A percentile compares a stretch with the other conserved stretches of the same genome.
phyloP scores from a whole-genome alignment of 2,329 filamentous ascomycete species.

The Colletotrichum spaethianum region DNA sequence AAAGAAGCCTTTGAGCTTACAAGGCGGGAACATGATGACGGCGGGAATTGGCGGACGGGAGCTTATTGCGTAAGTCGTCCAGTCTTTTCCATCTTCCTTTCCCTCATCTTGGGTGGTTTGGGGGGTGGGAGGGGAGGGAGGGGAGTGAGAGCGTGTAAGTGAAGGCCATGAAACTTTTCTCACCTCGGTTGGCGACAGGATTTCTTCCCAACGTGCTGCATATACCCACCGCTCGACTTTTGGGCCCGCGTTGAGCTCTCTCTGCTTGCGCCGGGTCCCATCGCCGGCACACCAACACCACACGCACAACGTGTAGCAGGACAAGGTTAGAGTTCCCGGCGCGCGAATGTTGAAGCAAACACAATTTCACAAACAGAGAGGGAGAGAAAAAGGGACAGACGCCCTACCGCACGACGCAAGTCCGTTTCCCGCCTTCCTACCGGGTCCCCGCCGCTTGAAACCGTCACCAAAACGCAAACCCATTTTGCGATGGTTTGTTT shows the following conservation, averaged over 20 bases:
- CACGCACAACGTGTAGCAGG: constrained; percentile 5
- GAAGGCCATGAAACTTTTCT: neutral
- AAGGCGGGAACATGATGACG: neutral
- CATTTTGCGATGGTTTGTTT: neutral
- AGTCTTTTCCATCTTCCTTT: neutral
- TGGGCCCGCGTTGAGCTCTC: neutral
- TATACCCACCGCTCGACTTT: neutral
- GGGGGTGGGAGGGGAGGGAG: neutral
- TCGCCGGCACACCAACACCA: no score
- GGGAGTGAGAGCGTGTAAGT: neutral
- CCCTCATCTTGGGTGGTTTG: neutral
- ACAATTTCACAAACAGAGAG: no score
- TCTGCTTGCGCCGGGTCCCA: neutral
- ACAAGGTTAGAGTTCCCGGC: constrained; percentile 15
- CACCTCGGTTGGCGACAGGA: neutral
- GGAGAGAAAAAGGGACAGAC: no score
- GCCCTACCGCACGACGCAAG: neutral
- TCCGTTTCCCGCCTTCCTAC: neutral
- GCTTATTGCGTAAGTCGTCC: constrained; percentile 10
- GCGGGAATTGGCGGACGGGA: constrained; percentile 4
- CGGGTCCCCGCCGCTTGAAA: constrained; percentile 9
- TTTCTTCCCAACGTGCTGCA: neutral
- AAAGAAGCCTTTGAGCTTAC: neutral
- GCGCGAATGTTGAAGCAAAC: neutral
- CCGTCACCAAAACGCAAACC: neutral